Evolutionary conservation across 371 early-diverging fungal genomes (phyloP).

Genomic region (Mucor sp.): DNA sequence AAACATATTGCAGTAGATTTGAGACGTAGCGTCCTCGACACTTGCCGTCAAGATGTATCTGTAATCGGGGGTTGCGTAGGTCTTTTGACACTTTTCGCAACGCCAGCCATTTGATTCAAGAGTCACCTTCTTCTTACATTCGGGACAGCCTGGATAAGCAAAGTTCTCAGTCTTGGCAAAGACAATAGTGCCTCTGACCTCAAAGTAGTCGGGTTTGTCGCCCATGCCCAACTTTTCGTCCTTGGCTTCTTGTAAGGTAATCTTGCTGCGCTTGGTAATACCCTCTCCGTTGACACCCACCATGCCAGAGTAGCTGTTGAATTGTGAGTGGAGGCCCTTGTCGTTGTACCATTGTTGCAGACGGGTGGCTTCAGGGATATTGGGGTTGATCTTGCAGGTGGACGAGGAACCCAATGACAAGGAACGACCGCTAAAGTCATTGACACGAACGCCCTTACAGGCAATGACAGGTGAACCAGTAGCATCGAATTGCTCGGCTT

Average conservation of each 20-base stretch:
- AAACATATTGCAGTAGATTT: slow-evolving; percentile 84
- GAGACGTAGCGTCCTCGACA: slow-evolving; percentile 81
- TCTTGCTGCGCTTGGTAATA: slow-evolving; percentile 22
- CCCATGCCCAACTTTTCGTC: slow-evolving; percentile 65
- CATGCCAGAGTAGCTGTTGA: slow-evolving; percentile 33
- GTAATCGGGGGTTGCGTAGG: slow-evolving; percentile 69
- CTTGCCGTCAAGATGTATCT: slow-evolving; percentile 79
- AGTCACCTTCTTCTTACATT: slow-evolving; percentile 90
- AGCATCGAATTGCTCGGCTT: slow-evolving; percentile 71
- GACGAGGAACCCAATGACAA: slow-evolving; percentile 63
- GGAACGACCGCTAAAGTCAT: slow-evolving; percentile 85
- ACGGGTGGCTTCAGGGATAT: slow-evolving; percentile 77
- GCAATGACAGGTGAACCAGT: slow-evolving; percentile 71
- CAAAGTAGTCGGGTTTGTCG: slow-evolving; percentile 71
- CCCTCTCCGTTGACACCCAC: slow-evolving; percentile 31
- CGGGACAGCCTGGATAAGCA: slow-evolving; percentile 91
- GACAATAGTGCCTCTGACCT: slow-evolving; percentile 62
- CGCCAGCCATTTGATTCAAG: slow-evolving; percentile 78
- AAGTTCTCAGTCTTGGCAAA: slow-evolving; percentile 65
- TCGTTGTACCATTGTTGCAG: slow-evolving; percentile 87
- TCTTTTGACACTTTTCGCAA: slow-evolving; percentile 90
- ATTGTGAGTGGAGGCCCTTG: slow-evolving; percentile 28
- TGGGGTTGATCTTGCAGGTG: slow-evolving; percentile 75
- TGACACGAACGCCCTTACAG: slow-evolving; percentile 82
- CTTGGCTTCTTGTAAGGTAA: slow-evolving; percentile 70